Evolutionary conservation across 306 rosid species (phyloP).

Genomic region (Prunus mongolica): DNA sequence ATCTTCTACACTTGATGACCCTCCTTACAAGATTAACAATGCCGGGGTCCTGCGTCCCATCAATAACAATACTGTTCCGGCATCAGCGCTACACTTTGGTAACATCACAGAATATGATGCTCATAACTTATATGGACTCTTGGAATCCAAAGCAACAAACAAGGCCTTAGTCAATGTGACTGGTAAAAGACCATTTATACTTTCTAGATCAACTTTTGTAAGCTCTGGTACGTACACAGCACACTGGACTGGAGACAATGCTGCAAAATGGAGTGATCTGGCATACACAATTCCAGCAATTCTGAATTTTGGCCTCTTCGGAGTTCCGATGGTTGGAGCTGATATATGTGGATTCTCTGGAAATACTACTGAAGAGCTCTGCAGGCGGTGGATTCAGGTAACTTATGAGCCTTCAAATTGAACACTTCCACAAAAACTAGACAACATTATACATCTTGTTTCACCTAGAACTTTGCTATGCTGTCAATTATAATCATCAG

Average conservation of each 20-base stretch:
- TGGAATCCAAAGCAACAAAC: conserved; percentile 63
- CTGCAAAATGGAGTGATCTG: conserved; percentile 80
- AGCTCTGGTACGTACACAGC: conserved; percentile 88
- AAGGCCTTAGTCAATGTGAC: conserved; percentile 46
- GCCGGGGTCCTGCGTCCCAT: conserved; percentile 36
- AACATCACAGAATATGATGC: conserved; percentile 67
- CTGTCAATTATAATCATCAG: no score
- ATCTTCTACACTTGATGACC: conserved; percentile 63
- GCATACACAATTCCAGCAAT: conserved; percentile 68
- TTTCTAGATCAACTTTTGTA: conserved; percentile 79
- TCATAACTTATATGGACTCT: conserved; percentile 74
- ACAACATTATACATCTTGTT: neutral
- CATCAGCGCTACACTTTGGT: conserved; percentile 58
- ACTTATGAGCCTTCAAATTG: neutral
- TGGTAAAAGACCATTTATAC: conserved; percentile 83
- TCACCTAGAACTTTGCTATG: neutral
- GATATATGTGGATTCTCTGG: conserved; percentile 80
- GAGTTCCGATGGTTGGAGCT: conserved; percentile 94
- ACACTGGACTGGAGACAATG: conserved; percentile 96
- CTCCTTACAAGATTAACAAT: conserved; percentile 73
- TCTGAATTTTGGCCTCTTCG: conserved; percentile 70
- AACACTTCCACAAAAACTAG: neutral
- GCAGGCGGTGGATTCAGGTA: conserved; percentile 95
- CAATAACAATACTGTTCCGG: conserved; percentile 50
- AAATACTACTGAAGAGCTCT: conserved; percentile 79